A percentile compares a stretch with the other conserved stretches of the same genome.
phyloP scores from a whole-genome alignment of 768 basidiomycete genomes.

The Lyophyllum semitale region DNA sequence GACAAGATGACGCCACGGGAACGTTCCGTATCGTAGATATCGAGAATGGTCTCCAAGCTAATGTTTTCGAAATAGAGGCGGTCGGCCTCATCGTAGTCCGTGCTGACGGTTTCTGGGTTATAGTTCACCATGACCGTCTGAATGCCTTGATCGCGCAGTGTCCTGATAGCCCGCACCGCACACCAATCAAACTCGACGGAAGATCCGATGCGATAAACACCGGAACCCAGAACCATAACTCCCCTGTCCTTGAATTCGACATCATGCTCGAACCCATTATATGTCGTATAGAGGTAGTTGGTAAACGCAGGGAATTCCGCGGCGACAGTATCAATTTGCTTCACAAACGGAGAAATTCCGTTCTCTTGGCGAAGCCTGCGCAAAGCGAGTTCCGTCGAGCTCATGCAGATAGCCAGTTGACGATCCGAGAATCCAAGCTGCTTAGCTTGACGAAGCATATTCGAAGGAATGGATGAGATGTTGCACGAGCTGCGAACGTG shows the following conservation, averaged over 20 bases:
- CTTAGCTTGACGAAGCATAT: conserved; percentile 79
- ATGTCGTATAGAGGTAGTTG: conserved; percentile 98
- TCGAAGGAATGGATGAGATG: conserved; percentile 61
- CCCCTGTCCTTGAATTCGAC: conserved; percentile 87
- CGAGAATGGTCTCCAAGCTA: conserved; percentile 92
- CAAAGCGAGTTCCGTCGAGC: conserved; percentile 91
- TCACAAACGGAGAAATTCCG: conserved; percentile 86
- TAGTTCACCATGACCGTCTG: conserved; percentile 99
- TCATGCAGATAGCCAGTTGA: conserved; percentile 79
- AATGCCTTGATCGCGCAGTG: conserved; percentile 90
- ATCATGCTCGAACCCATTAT: conserved; percentile 96
- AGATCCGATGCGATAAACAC: conserved; percentile 97
- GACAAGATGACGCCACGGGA: conserved; percentile 92
- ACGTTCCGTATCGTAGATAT: conserved; percentile 92
- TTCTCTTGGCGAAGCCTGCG: conserved; percentile 86
- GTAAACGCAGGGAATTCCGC: conserved; percentile 99
- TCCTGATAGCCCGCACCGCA: conserved; percentile 95
- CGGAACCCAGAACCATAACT: conserved; percentile 96
- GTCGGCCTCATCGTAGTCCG: conserved; percentile 98
- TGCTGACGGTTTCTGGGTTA: conserved; percentile 98
- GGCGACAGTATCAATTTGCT: conserved; percentile 99
- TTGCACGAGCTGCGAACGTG: conserved; percentile 52
- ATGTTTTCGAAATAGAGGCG: conserved; percentile 99
- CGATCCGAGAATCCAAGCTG: conserved; percentile 96
- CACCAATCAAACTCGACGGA: conserved; percentile 99